A percentile compares a stretch with the other conserved stretches of the same genome.
phyloP scores from a whole-genome alignment of 345 rosid species.

The Euclidium syriacum region DNA sequence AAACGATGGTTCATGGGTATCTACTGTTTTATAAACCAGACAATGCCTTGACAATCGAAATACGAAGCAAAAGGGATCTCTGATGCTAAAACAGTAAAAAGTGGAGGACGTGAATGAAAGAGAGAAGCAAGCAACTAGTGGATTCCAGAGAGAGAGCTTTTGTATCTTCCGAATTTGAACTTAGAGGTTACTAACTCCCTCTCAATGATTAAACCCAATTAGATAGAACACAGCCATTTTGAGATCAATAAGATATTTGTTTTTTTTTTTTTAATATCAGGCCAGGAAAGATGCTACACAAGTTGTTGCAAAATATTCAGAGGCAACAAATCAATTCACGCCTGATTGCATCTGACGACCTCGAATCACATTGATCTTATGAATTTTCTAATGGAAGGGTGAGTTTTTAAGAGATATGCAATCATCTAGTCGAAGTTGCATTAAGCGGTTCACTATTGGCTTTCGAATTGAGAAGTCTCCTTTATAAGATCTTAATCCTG shows the following conservation, averaged over 20 bases:
- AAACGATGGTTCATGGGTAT: slow-evolving; percentile 57
- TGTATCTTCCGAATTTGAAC: slow-evolving; percentile 75
- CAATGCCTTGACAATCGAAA: slow-evolving; percentile 38
- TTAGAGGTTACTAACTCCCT: slow-evolving; percentile 93
- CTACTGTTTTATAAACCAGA: slow-evolving; percentile 36
- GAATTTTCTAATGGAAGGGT: slow-evolving; percentile 77
- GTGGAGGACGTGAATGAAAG: too few relatives aligned
- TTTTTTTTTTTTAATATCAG: slow-evolving; percentile 47
- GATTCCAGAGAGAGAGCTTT: slow-evolving; percentile 44
- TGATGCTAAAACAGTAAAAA: too few relatives aligned
- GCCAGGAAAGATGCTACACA: slow-evolving; percentile 96
- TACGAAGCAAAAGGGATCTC: too few relatives aligned
- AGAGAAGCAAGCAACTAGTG: too few relatives aligned
- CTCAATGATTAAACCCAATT: too few relatives aligned
- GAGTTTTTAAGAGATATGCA: too few relatives aligned
- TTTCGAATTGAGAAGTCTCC: slow-evolving; percentile 38
- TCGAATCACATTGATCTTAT: slow-evolving; percentile 85
- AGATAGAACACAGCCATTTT: too few relatives aligned
- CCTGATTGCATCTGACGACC: slow-evolving; percentile 81
- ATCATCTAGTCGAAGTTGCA: neutral
- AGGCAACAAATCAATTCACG: slow-evolving; percentile 91
- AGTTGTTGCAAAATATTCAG: slow-evolving; percentile 95
- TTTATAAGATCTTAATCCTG: slow-evolving; percentile 20
- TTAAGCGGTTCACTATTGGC: neutral
- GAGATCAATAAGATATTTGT: neutral